Evolutionary conservation across 1,139 yeast genomes (phyloP).

Genomic region (Chernovozyma aurita): DNA sequence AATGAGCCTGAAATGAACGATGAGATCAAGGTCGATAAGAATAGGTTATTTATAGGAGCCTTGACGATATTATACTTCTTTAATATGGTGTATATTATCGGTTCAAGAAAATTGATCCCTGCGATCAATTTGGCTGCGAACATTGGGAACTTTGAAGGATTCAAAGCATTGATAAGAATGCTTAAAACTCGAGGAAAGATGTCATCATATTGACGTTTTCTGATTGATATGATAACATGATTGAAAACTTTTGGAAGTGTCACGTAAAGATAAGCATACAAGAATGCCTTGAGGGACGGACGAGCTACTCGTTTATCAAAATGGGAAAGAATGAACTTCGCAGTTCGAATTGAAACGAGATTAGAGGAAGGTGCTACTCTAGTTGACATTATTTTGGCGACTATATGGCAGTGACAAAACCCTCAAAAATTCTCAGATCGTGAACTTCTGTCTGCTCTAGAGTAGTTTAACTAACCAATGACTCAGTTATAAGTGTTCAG

Average conservation of each 20-base stretch:
- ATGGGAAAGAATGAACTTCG: constrained; percentile 1
- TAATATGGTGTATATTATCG: constrained; percentile 18
- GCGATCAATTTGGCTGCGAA: constrained; percentile 28
- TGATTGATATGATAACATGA: constrained; percentile 15
- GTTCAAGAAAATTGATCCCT: constrained; percentile 31
- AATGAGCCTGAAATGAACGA: constrained; percentile 24
- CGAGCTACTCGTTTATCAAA: constrained; percentile 14
- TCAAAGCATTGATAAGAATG: constrained; percentile 20
- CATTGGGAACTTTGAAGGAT: constrained; percentile 28
- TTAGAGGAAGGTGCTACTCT: not conserved
- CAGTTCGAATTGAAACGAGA: not conserved
- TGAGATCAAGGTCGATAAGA: constrained; percentile 27
- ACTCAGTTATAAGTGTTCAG: too few relatives aligned
- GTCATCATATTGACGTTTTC: constrained; percentile 14
- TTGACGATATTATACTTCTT: constrained; percentile 9
- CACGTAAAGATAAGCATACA: constrained; percentile 32
- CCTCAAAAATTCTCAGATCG: too few relatives aligned
- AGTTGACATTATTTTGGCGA: not conserved
- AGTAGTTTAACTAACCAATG: too few relatives aligned
- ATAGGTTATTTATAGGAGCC: constrained; percentile 18
- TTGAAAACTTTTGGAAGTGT: constrained; percentile 26
- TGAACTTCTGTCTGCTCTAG: too few relatives aligned
- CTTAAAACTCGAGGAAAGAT: constrained; percentile 14
- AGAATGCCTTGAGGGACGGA: constrained; percentile 29
- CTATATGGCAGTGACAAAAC: too few relatives aligned